Evolutionary conservation across 768 basidiomycete species (phyloP), one percentile per base, ranked within the genome.

Genomic region (Kwoniella shandongensis): DNA sequence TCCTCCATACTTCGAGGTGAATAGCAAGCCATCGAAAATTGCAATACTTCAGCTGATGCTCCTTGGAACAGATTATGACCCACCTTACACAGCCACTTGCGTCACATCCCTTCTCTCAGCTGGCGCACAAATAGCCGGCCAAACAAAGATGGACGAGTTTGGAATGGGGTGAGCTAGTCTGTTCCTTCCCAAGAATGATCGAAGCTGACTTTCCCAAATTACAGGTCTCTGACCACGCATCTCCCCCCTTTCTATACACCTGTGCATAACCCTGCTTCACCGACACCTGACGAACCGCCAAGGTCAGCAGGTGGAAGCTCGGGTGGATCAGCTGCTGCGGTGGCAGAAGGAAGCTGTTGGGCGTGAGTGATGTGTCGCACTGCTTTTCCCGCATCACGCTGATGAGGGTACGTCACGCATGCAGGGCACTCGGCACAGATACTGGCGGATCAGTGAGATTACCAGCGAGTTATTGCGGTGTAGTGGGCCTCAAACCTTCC

Each of bases 111-210:
- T 98, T 2, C 79, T 80, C 1, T 60, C 79, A 0, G 78, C 80
- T 0, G 91, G 91, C 0, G 91, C 86, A 0, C 76, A 83, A 17
- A 81, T 97, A 11, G 69, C 88, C 1, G 94, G 91, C 1, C 96
- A 96, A 78, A 86, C 92, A 0, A 93, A 94, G 71, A 90, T 91
- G 75, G 94, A 99, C 72, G 93, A 98, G 77, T 98, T 98, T 76
- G 94, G 94, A 1, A 98, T 98, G 94, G 94, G 94, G 87, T 92
- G 56, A 18, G 85, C 76, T 32, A 38, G 2, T 13, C n/a, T 29
- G 8, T 3, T 29, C 52, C n/a, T n/a, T n/a, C 20, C 29, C 23
- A 10, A 41, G 4, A 30, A 27, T 44, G 11, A 36, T 5, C 36
- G 27, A 20, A 32, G 29, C 38, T 60, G 22, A 32, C 22, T 30